Base-by-base conservation (phyloP, 768 basidiomycete genomes). In the Leccinum subgranulosum region DNA sequence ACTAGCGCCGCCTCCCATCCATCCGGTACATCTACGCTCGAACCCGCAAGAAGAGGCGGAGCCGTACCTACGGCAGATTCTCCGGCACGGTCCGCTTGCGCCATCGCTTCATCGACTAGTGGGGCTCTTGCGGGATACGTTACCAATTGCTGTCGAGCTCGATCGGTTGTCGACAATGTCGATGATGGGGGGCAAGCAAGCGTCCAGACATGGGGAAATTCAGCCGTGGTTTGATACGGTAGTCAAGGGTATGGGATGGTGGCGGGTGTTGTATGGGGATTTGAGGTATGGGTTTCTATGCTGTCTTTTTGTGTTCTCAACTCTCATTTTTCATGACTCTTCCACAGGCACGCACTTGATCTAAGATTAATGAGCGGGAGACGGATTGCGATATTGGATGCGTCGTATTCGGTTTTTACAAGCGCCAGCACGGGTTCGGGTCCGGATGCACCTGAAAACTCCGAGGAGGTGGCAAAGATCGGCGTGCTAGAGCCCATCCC, bases 21-120 rank as follows among this genome's bases (percentile, higher is more conserved):
- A 48, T 51, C n/a, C 68, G 53, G 27, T 49, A 0, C 60, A 59
- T 45, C 51, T 52, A n/a, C 65, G 70, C 10, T 74, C 60, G 3
- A 90, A 91, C 62, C 92, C 93, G 3, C 94, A 95, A 62, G 84
- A 86, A 58, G 85, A 87, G 60, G 84, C 89, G 7, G 90, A 91
- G 57, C 84, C 83, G 2, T 89, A 86, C 67, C 73, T 95, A n/a
- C 80, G 87, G 3, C 80, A 82, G 54, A 79, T 91, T 23, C 73
- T 96, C 41, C 84, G 85, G 34, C 84, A 88, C 55, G 85, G 88
- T 7, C 76, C 80, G 27, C 79, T 90, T 12, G 81, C 86, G 2
- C 77, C 80, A 7, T 85, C 88, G 10, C 73, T 92, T 29, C 83
- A 86, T 57, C 79, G 81, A 36, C 77, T 92, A 21, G 85, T 91